Percentiles rank a stretch among this genome's conserved stretches.
Evolutionary conservation across 2,329 filamentous ascomycete genomes (phyloP).

Genomic region (Stachybotrys elegans): DNA sequence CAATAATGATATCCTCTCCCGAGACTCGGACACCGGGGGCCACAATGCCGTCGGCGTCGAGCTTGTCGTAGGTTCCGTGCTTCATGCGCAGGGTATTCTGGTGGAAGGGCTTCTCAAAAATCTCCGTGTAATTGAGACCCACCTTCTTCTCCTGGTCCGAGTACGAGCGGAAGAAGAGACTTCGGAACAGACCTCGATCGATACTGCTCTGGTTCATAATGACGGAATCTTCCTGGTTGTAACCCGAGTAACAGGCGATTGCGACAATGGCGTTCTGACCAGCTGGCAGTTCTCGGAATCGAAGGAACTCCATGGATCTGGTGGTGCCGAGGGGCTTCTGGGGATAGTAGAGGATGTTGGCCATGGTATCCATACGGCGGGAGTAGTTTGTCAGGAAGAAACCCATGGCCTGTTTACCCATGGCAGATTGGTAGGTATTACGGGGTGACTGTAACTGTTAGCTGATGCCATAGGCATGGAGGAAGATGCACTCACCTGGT

Average conservation of each 20-base stretch:
- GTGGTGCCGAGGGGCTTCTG: constrained; percentile 97
- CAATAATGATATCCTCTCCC: constrained; percentile 98
- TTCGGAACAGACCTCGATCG: constrained; percentile 93
- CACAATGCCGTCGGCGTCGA: constrained; percentile 94
- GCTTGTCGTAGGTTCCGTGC: constrained; percentile 93
- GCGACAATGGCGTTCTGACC: constrained; percentile 98
- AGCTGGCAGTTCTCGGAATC: constrained; percentile 94
- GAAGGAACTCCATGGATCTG: constrained; percentile 96
- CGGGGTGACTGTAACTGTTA: constrained; percentile 68
- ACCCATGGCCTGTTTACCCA: constrained; percentile 99
- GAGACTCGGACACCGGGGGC: constrained; percentile 91
- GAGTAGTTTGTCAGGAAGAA: constrained; percentile 97
- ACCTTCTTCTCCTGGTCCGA: constrained; percentile 96
- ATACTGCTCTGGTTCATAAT: constrained; percentile 99
- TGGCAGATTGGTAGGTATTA: constrained; percentile 98
- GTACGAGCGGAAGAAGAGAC: constrained; percentile 96
- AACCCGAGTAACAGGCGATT: constrained; percentile 94
- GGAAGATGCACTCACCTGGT: constrained; percentile 55
- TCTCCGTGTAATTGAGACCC: constrained; percentile 85
- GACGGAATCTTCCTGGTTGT: constrained; percentile 99
- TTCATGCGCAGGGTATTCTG: constrained; percentile 87
- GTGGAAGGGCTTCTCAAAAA: constrained; percentile 92
- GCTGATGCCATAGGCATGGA: constrained; percentile 6
- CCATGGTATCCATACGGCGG: constrained; percentile 98
- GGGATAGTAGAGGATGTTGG: constrained; percentile 97